These are phyloP conservation scores for Colletotrichum ledebouriae DNA, from an alignment of 2,329 filamentous ascomycete genomes.

Conservation along the genomic window DNA sequence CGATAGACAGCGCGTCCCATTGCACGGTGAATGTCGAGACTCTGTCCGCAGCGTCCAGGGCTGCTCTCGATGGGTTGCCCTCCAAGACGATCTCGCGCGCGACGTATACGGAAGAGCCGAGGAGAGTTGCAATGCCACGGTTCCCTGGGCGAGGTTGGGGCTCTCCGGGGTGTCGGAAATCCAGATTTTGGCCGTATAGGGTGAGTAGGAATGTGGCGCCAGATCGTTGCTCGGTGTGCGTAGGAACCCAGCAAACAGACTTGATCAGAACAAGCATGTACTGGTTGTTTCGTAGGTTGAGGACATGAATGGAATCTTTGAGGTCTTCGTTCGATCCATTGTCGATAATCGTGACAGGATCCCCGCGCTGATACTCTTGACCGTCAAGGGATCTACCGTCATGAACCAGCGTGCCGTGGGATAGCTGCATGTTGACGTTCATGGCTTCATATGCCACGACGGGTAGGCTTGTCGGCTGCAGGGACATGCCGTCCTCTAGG, in stretches of 20 bases:
- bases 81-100: conserved; percentile 34
- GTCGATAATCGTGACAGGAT: conserved; percentile 38
- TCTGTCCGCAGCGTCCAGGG: conserved; percentile 22
- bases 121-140: conserved; percentile 36
- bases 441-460: conserved; percentile 2
- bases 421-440: conserved; percentile 37
- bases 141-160: conserved; percentile 30
- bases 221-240: conserved; percentile 40
- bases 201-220: conserved; percentile 39
- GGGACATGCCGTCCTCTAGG: conserved; percentile 6
- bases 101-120: conserved; percentile 36
- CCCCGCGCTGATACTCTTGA: conserved; percentile 32
- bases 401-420: conserved; percentile 37
- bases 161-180: conserved; percentile 23
- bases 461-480: conserved; percentile 8
- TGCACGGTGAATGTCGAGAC: conserved; percentile 37
- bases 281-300: conserved; percentile 37
- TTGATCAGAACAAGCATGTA: conserved; percentile 35
- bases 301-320: conserved; percentile 28
- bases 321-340: conserved; percentile 30
- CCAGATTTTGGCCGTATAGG: conserved; percentile 34
- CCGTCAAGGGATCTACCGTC: conserved; percentile 40
- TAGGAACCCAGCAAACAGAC: conserved; percentile 42
- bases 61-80: conserved; percentile 28
- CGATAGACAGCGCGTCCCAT: conserved; percentile 35